Conservation (phyloP, 2,329 filamentous ascomycete genomes). For the Colletotrichum karsti region DNA sequence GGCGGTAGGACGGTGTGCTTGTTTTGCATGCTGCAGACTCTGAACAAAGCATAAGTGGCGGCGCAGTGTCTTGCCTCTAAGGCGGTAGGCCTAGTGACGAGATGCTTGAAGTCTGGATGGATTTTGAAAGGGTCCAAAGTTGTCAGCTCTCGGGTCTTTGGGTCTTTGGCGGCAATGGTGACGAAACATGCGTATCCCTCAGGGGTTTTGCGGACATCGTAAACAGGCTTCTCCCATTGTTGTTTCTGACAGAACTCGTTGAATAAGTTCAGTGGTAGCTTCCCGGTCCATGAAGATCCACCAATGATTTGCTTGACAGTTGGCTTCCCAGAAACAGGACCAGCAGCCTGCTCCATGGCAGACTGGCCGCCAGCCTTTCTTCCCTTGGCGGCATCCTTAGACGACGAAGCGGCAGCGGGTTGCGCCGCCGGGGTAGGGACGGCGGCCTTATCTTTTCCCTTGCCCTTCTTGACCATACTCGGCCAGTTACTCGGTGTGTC, state of each 20-base stretch:
- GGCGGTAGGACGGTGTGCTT: slow-evolving; percentile 94
- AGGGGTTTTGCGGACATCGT: slow-evolving; percentile 78
- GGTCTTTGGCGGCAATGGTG: slow-evolving; percentile 77
- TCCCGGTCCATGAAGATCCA: slow-evolving; percentile 96
- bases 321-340: slow-evolving; percentile 54
- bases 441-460: slow-evolving; percentile 55
- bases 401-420: slow-evolving; percentile 33
- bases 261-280: slow-evolving; percentile 91
- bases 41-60: slow-evolving; percentile 89
- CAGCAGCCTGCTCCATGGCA: slow-evolving; percentile 41
- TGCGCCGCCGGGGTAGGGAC: slow-evolving; percentile 43
- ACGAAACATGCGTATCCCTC: slow-evolving; percentile 85
- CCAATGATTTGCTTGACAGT: slow-evolving; percentile 86
- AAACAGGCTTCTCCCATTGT: slow-evolving; percentile 94
- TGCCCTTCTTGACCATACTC: slow-evolving; percentile 29
- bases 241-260: slow-evolving; percentile 96
- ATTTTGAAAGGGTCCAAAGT: slow-evolving; percentile 84
- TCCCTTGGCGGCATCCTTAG: slow-evolving; percentile 65
- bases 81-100: slow-evolving; percentile 79
- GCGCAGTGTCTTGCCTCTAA: slow-evolving; percentile 94
- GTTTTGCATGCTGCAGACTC: slow-evolving; percentile 95
- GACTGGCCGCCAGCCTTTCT: slow-evolving; percentile 43
- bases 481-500: background rate
- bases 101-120: slow-evolving; percentile 77
- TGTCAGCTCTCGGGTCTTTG: slow-evolving; percentile 82